These are phyloP conservation scores for Talaromyces liani DNA, from an alignment of 495 filamentous ascomycete species.

Conservation along the genomic window DNA sequence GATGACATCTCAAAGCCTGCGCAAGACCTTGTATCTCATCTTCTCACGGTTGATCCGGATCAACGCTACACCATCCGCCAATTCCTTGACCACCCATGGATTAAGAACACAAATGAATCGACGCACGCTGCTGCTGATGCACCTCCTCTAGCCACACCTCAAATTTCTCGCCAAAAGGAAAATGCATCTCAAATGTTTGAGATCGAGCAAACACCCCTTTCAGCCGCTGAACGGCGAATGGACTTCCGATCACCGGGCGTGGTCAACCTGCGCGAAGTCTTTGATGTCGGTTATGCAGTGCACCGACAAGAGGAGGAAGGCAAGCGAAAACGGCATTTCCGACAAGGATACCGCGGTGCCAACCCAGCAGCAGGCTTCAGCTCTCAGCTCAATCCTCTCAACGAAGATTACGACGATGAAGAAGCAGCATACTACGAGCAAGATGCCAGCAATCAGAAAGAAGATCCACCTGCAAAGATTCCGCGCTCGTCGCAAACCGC, in stretches of 20 bases:
- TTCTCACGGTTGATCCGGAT: constrained; percentile 86
- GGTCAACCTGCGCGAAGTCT: constrained; percentile 92
- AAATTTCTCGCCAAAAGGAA: constrained; percentile 32
- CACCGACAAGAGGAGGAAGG: constrained; percentile 94
- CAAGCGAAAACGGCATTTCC: constrained; percentile 75
- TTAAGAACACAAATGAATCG: constrained; percentile 66
- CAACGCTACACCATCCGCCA: constrained; percentile 84
- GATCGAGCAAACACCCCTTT: constrained; percentile 32
- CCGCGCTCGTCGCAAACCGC: constrained; percentile 49
- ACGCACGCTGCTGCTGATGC: constrained; percentile 69
- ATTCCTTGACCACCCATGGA: constrained; percentile 90
- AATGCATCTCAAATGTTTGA: constrained; percentile 36
- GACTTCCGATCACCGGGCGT: constrained; percentile 96
- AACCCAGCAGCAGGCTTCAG: constrained; percentile 36
- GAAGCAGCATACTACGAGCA: constrained; percentile 41
- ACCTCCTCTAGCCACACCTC: constrained; percentile 67
- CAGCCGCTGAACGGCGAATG: constrained; percentile 55
- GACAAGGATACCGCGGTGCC: constrained; percentile 59
- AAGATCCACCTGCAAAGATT: constrained; percentile 56
- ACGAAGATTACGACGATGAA: constrained; percentile 59
- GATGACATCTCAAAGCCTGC: constrained; percentile 96
- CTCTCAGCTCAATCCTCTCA: constrained; percentile 55
- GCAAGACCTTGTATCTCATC: constrained; percentile 87
- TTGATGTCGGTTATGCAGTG: constrained; percentile 94
- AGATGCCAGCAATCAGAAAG: constrained; percentile 22